Conservation (phyloP, 192 early-diverging fungal genomes). For the Coemansia sp. region DNA sequence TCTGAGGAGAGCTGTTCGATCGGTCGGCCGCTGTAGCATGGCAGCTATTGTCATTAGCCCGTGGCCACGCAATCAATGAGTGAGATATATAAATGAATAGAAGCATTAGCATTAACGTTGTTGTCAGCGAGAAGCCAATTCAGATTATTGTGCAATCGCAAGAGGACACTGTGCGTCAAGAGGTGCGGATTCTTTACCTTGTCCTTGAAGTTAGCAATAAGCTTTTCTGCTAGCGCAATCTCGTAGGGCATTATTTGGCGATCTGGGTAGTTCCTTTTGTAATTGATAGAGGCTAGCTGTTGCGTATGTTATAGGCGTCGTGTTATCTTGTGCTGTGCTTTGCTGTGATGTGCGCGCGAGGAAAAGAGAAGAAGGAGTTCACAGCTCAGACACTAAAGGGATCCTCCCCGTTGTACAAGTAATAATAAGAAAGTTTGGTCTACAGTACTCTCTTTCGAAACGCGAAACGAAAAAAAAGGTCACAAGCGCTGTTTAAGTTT, state of each 20-base stretch:
- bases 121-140: neutral
- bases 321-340: neutral
- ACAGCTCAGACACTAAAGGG: neutral
- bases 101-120: neutral
- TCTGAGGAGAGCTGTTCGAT: slow-evolving; percentile 70
- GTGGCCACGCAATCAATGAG: too few relatives aligned
- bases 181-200: slow-evolving; percentile 27
- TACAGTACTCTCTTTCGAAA: too few relatives aligned
- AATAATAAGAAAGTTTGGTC: too few relatives aligned
- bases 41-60: slow-evolving; percentile 56
- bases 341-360: neutral
- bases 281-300: neutral
- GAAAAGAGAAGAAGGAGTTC: neutral
- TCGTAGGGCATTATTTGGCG: slow-evolving; percentile 44
- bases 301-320: neutral
- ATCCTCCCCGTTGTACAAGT: too few relatives aligned
- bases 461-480: too few relatives aligned
- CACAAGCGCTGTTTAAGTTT: too few relatives aligned
- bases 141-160: neutral
- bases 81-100: neutral
- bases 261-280: neutral
- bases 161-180: too few relatives aligned
- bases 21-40: slow-evolving; percentile 67
- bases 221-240: slow-evolving; percentile 50
- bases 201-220: slow-evolving; percentile 50